Evolutionary conservation across 768 basidiomycete genomes (phyloP).

Genomic region (Lactarius vividus): DNA sequence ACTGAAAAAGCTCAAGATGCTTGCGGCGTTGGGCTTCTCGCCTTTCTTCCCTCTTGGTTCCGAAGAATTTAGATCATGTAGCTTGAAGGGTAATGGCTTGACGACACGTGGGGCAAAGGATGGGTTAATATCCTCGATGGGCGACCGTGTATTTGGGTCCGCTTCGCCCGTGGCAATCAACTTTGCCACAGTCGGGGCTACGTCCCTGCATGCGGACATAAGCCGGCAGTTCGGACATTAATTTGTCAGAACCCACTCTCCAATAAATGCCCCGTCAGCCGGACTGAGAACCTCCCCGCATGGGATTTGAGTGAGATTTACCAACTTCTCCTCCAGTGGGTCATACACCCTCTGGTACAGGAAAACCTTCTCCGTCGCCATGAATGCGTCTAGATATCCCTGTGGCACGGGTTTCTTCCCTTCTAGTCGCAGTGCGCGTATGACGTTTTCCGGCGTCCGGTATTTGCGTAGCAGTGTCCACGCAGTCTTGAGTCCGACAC

Average conservation of each 20-base stretch:
- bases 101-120: conserved; percentile 52
- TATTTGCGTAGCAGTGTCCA: conserved; percentile 76
- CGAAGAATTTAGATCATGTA: conserved; percentile 23
- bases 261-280: conserved; percentile 68
- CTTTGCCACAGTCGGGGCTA: conserved; percentile 63
- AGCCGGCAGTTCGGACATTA: conserved; percentile 2
- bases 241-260: conserved; percentile 46
- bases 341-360: conserved; percentile 91
- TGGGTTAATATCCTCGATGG: conserved; percentile 81
- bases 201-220: conserved; percentile 45
- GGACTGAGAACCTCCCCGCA: conserved; percentile 52
- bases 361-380: conserved; percentile 87
- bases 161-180: conserved; percentile 63
- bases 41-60: conserved; percentile 34
- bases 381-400: conserved; percentile 72
- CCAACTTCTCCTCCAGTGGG: conserved; percentile 60
- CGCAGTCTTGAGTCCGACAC: conserved; percentile 93
- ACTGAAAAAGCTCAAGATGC: conserved; percentile 67
- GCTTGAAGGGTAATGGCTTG: conserved; percentile 40
- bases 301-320: conserved; percentile 64
- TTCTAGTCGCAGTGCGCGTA: conserved; percentile 72
- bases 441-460: conserved; percentile 81
- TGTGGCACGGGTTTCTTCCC: conserved; percentile 80
- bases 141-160: conserved; percentile 63
- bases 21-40: conserved; percentile 33